phyloP scores from a whole-genome alignment of 352 stramenopile species.

The Phytophthora cryptogea region DNA sequence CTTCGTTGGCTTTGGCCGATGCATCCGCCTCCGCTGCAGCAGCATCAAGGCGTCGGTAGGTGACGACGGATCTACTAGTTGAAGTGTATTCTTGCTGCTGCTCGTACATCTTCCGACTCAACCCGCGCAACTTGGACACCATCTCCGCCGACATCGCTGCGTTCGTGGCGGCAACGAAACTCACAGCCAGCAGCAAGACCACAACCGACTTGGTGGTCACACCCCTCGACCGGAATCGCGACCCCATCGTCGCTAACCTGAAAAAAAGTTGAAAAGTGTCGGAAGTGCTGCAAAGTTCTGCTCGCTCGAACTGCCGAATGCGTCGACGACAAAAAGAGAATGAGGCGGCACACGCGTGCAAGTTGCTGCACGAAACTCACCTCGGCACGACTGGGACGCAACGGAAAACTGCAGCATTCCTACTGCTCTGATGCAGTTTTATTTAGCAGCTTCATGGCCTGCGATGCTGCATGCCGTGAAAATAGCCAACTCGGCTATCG shows the following conservation, averaged over 20 bases:
- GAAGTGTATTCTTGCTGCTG: conserved; percentile 5
- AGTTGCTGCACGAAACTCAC: conserved; percentile 22
- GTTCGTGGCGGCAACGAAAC: conserved; percentile 9
- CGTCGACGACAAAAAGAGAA: conserved; percentile 31
- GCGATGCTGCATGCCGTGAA: conserved; percentile 6
- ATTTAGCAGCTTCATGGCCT: conserved; percentile 16
- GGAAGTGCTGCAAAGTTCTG: conserved; percentile 2
- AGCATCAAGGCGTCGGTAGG: conserved; percentile 27
- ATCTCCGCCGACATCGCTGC: conserved; percentile 13
- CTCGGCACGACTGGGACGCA: conserved; percentile 18
- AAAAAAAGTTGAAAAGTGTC: conserved; percentile 1
- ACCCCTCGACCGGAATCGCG: background rate
- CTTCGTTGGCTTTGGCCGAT: conserved; percentile 45
- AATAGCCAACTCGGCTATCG: conserved; percentile 1
- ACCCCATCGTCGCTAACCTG: conserved; percentile 25
- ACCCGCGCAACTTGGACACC: conserved; percentile 27
- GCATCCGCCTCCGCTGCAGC: conserved; percentile 24
- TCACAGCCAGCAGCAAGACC: conserved; percentile 9
- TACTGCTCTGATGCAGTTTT: conserved; percentile 7
- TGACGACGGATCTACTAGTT: background rate
- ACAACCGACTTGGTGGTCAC: background rate
- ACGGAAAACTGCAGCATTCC: conserved; percentile 19
- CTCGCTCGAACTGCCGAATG: conserved; percentile 13
- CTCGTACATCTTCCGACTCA: conserved; percentile 5
- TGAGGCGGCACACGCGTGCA: conserved; percentile 14